Evolutionary conservation across 129 eudicot species (phyloP).

Genomic region (Cynara cardunculus): DNA sequence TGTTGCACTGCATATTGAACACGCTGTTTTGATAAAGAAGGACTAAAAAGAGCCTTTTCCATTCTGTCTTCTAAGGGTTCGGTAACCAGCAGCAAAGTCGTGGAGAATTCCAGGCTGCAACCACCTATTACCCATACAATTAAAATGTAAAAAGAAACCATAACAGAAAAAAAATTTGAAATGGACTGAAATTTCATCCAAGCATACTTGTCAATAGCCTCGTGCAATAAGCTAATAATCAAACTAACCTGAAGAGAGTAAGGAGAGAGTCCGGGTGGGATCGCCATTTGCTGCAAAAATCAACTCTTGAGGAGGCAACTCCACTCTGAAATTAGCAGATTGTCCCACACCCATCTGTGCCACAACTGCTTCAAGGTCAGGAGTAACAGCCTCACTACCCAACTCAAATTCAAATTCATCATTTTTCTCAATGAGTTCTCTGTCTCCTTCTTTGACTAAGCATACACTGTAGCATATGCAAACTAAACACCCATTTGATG

Average conservation of each 20-base stretch:
- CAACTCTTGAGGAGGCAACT: constrained; percentile 57
- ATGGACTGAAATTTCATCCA: background rate
- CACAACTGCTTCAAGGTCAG: constrained; percentile 67
- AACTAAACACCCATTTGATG: constrained; percentile 64
- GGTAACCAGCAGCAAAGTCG: constrained; percentile 67
- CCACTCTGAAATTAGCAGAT: constrained; percentile 46
- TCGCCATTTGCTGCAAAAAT: constrained; percentile 66
- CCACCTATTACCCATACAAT: constrained; percentile 27
- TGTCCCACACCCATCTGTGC: constrained; percentile 75
- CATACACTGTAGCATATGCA: constrained; percentile 52
- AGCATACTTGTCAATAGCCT: background rate
- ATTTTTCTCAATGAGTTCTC: constrained; percentile 54
- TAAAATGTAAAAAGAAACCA: background rate
- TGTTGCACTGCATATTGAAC: constrained; percentile 79
- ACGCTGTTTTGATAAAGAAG: constrained; percentile 95
- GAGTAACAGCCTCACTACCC: constrained; percentile 64
- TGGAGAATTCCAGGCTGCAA: constrained; percentile 62
- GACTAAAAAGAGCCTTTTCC: constrained; percentile 92
- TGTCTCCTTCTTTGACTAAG: constrained; percentile 43
- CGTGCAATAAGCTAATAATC: background rate
- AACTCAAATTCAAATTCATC: constrained; percentile 92
- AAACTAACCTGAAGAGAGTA: constrained; percentile 55
- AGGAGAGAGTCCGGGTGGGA: constrained; percentile 35
- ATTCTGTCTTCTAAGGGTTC: constrained; percentile 90
- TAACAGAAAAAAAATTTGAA: background rate